Base-by-base conservation (phyloP, 768 basidiomycete species). In the Leccinum rimulosum region DNA sequence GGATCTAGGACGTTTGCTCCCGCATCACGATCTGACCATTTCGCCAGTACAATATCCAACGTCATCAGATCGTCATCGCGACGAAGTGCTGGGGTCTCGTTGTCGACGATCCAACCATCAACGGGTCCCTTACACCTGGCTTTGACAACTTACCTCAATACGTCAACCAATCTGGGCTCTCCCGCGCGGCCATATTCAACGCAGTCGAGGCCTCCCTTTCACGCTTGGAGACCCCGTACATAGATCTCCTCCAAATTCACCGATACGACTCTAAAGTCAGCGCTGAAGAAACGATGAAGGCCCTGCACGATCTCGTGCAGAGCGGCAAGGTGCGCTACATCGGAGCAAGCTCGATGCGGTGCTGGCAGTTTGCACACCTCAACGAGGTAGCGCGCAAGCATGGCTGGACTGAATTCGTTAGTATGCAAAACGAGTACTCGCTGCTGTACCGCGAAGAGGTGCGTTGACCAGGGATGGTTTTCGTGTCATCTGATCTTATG, bases 401-500 rank as follows among this genome's bases (percentile, higher is more conserved):
- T 15, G 76, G 77, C 3, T 82, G 82, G 75, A 82, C 83, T 4
- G 78, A 74, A 58, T 85, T 85, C 60, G 74, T 82, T 51, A 79
- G 81, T 57, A 27, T 27, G 27, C 27, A 27, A 27, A 3, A 27
- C 27, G 27, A 27, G 27, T 27, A 27, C 27, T 27, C 76, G 35
- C 68, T 84, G 6, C 73, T 84, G 19, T 85, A 85, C 64, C 75
- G 83, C 33, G 79, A 83, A 58, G 82, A 85, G 69, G 80, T 76
- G 11, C 3, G 33, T 33, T 33, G 11, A 22, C 22, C 22, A 22
- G 22, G 22, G 22, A 27, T 27, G 3, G 27, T 12, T 11, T 25
- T 25, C 25, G 3, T 33, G 33, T 33, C 33, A 2, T 33, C 33
- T 33, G 11, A 33, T 33, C 11, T 33, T 0, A 33, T 33, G 22